phyloP scores from a whole-genome alignment of 352 stramenopile species.

The Phytophthora cryptogea region DNA sequence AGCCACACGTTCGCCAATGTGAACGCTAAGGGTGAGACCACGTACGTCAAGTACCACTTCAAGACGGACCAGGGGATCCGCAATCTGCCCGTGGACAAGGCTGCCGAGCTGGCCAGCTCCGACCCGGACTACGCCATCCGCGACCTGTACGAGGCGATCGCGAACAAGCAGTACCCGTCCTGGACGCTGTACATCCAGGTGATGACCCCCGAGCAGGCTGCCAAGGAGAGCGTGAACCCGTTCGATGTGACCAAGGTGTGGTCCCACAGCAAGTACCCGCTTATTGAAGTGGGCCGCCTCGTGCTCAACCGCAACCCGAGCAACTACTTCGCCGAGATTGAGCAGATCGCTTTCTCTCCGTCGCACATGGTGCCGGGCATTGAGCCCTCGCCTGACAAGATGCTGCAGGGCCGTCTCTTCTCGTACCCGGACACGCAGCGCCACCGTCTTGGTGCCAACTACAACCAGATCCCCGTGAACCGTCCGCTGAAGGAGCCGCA shows the following conservation, averaged over 20 bases:
- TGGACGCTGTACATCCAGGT: constrained; percentile 94
- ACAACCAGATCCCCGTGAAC: constrained; percentile 91
- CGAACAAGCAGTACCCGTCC: constrained; percentile 71
- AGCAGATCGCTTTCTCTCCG: constrained; percentile 93
- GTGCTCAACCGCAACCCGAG: constrained; percentile 92
- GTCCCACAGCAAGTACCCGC: constrained; percentile 86
- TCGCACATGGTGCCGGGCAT: constrained; percentile 92
- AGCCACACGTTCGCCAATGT: constrained; percentile 92
- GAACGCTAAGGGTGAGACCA: constrained; percentile 71
- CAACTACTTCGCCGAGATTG: constrained; percentile 95
- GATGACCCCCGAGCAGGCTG: constrained; percentile 84
- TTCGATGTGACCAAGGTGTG: constrained; percentile 95
- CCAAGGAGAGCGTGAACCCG: constrained; percentile 72
- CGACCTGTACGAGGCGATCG: constrained; percentile 93
- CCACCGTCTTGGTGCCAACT: constrained; percentile 90
- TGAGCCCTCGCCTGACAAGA: constrained; percentile 84
- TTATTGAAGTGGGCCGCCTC: constrained; percentile 85
- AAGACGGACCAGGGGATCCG: constrained; percentile 92
- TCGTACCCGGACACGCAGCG: constrained; percentile 90
- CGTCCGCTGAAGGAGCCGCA: constrained; percentile 66
- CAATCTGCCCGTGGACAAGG: constrained; percentile 87
- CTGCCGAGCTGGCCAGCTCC: constrained; percentile 57
- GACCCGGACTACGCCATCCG: constrained; percentile 91
- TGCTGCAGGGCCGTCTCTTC: constrained; percentile 90
- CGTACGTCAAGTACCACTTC: constrained; percentile 95